Evolutionary conservation across 805 yeast species (phyloP), one percentile per base, ranked within the genome.

Genomic region (Sugiyamaella smithiae): DNA sequence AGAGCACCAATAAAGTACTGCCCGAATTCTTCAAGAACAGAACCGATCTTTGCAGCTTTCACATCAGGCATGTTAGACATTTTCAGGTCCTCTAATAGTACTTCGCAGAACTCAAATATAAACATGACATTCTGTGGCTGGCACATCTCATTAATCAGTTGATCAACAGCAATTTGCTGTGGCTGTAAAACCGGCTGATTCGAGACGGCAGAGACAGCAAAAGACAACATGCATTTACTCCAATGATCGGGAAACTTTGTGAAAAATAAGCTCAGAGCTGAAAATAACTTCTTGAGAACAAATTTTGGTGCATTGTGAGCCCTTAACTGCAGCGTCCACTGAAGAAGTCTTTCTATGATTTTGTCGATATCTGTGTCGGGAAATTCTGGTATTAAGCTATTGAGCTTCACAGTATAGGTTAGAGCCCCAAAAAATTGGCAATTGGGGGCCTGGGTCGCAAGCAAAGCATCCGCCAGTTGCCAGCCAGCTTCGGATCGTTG

Each of bases 401-500:
- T 79, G 38, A 84, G 64, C 54, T 75, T 70, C 3, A 88, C 93
- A 0, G 88, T 76, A 50, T 79, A 81, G 0, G 96, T 88, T 49
- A 85, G 72, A 0, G 95, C 95, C 0, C 95, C 96, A 59, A 88
- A 83, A 62, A 84, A 88, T 59, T 81, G 79, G 31, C 66, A 62
- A 37, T 66, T 59, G 3, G 69, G 58, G 22, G 63, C 59, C 24
- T 53, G 35, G 2, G 65, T 52, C 41, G 51, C 51, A 5, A 88
- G 67, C 17, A 88, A 69, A 33, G 65, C 56, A 29, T 75, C 71
- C 0, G 90, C 95, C 20, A 88, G 59, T 1, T 56, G 54, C 68
- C 80, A 73, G 1, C 88, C 91, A 43, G 73, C 58, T 0, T 67
- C 64, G 0, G 83, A 76, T 56, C 69, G 73, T 61, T 88, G 96